Evolutionary conservation across 2,329 filamentous ascomycete species (phyloP), one percentile per base, ranked within the genome.

Genomic region (Endoconidiophora laricicola): DNA sequence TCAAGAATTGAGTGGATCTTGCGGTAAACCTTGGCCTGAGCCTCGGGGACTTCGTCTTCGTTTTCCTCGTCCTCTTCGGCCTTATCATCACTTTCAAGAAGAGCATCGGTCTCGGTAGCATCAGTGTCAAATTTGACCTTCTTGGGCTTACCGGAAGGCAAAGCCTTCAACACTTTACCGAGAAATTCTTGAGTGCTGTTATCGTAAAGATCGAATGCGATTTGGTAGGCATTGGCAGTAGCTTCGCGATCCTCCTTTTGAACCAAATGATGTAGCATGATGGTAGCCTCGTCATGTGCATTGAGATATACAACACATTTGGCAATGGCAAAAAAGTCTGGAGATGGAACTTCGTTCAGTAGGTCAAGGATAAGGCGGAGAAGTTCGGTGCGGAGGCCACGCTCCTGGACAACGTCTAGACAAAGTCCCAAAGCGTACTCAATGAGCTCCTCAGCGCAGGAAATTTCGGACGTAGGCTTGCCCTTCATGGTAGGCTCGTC

Each of bases 111-210:
- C 59, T 78, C 73, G 3, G 61, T 60, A 9, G 65, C 58, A 10
- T 65, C 63, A 10, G 66, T 63, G 38, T 73, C 68, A 49, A 71
- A 62, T 48, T 65, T 66, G 54, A 73, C 67, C 10, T 65, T 54
- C 57, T 54, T 44, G 51, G 58, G 48, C 49, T 73, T 68, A 9
- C 66, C 65, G 16, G 74, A 71, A 0, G 87, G 85, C 29, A 96
- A 70, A 43, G 85, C 79, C 52, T 84, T 78, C 60, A 90, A 81
- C 42, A 98, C 85, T 66, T 91, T 95, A 57, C 81, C 80, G 22
- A 98, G 67, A 59, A 98, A 98, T 62, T 96, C 91, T 60, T 98
- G 91, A 0, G 91, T 96, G 57, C 91, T 91, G 61, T 98, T 98
- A 67, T 98, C 91, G 65, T 95, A 96, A 4, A 98, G 73, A 60